Base-by-base conservation (phyloP, 257 asterid species). In the Solanum phureja region DNA sequence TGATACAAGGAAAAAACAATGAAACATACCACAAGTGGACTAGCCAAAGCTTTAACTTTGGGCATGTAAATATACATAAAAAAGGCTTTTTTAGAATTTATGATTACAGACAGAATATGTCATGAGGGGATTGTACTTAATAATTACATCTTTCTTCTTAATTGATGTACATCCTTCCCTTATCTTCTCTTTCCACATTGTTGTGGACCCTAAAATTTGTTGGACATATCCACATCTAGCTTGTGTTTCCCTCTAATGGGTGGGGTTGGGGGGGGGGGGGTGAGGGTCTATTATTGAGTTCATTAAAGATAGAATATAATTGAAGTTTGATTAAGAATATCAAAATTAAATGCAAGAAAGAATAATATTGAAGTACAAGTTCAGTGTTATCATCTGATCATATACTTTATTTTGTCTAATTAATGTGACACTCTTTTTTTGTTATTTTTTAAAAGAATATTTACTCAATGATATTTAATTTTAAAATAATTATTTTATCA, bases 11-110 rank as follows among this genome's bases (percentile, higher is more conserved):
- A 77, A 85, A 27, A 73, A 33, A 21, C 44, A 74, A 74, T 37
- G 52, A 74, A 37, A 11, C 19, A 75, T 38, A 74, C 40, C 60
- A 35, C 42, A 76, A 85, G 88, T 88, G 92, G 90, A 44, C 84
- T 77, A 74, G 29, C 27, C 87, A 81, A 90, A 91, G 86, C 89
- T 90, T 86, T 68, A 83, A 75, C 92, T 90, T 90, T 91, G 76
- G 52, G 8, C 66, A 58, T 18, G 62, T 82, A 85, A 44, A n/a
- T 85, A 85, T 84, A 89, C 71, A 62, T 23, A 56, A 81, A 62
- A 87, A 87, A 87, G 71, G 86, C 29, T 35, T 79, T 83, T 69
- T 84, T 42, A 56, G 88, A 82, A 86, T 85, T 40, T 72, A 89
- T 84, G 49, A 87, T 87, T 88, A 87, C 81, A 87, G 86, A 84